Base-by-base conservation (phyloP, 768 basidiomycete species). In the Leccinellum albellum region DNA sequence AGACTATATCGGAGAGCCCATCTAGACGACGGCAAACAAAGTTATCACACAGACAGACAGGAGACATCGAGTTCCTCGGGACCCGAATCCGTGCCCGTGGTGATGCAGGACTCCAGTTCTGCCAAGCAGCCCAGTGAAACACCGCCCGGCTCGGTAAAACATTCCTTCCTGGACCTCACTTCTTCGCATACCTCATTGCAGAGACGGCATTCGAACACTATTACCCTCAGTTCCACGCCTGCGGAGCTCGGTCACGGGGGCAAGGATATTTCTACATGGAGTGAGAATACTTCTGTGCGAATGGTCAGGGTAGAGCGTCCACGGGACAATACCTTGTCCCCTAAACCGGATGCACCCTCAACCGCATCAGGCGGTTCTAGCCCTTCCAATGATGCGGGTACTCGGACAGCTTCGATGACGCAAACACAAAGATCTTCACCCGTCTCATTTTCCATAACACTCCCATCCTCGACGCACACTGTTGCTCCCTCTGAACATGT, bases 361-460 rank as follows among this genome's bases (percentile, higher is more conserved):
- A 72, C 70, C 20, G 66, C 51, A 26, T 73, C 70, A 31, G 61
- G 62, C 31, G 63, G 66, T 46, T 73, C 70, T 46, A 60, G 61
- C 5, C 62, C 72, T 8, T 72, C 72, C 15, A 64, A 65, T 15
- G 49, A 55, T 49, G 68, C 72, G 6, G 65, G 57, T 9, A 14
- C 53, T 42, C 57, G 52, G 28, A 60, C 61, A 7, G 49, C n/a
- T 13, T 66, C 64, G 13, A 62, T 9, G n/a, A 64, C 59, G 13
- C 58, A 62, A 21, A 70, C 70, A n/a, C 62, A 65, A 45, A 50
- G 58, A 26, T 66, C 70, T n/a, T 62, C 63, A 12, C 37, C 64
- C 14, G 81, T 81, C 61, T 79, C 78, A 6, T 79, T 79, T 55
- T 76, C 79, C 26, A 66, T 81, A 32, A 73, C 78, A 8, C 74